Evolutionary conservation across 192 early-diverging fungal genomes (phyloP), one percentile per base, ranked within the genome.

Genomic region (Gaertneriomyces sp.): DNA sequence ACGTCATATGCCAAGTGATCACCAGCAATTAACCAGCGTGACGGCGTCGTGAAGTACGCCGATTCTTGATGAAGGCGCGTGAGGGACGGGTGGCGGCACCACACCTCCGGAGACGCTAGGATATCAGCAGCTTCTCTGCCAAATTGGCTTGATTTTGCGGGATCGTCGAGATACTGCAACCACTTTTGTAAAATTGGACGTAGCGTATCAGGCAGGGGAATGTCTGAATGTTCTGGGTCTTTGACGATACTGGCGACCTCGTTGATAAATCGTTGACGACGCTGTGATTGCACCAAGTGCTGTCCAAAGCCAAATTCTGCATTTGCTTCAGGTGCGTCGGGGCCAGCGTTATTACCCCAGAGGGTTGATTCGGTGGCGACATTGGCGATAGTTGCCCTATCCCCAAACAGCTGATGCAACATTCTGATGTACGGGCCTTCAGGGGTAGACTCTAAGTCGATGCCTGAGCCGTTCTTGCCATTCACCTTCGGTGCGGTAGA

Each of bases 301-400:
- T 83, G 78, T 49, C 93, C 93, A 68, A 91, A 92, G 39, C 91
- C 93, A 77, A 88, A 94, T 78, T 95, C 92, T 53, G 91, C 90
- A 59, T 78, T 88, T n/a, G 85, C 77, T 61, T 78, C 71, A 20
- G 68, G 49, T n/a, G 77, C 75, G 25, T 33, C 25, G 53, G 57
- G 20, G 6, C 69, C 61, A 11, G 33, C 45, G 42, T 63, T 17
- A 7, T 57, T 55, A 10, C 61, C 69, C 7, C 11, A 89, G 61
- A 93, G 81, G 59, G 91, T 86, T n/a, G 69, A 46, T 63, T 80
- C 76, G 55, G 85, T 80, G 61, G 86, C 70, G 1, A 88, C 89
- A 75, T 96, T 96, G 56, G 90, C 88, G 7, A 96, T 81, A 53
- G 86, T 74, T 59, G 93, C 81, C 41, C 91, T 87, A 53, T 84